Evolutionary conservation across 768 basidiomycete species (phyloP), one percentile per base, ranked within the genome.

Genomic region (Boletus barrowsii): DNA sequence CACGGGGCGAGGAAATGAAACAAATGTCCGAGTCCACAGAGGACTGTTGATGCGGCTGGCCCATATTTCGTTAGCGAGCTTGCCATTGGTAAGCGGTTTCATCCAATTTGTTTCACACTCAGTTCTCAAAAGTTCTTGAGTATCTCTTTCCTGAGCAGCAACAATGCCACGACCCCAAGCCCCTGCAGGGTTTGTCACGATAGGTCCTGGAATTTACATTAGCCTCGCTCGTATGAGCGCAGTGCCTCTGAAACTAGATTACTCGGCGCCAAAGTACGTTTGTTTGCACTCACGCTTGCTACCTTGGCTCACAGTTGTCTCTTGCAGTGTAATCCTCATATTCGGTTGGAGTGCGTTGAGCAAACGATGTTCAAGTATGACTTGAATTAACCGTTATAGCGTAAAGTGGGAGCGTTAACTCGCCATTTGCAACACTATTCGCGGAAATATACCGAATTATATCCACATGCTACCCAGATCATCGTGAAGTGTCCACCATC

Each of bases 311-410:
- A 66, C 39, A 9, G 4, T 50, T 4, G 0, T 10, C 44, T 35
- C 39, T 18, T 22, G 8, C 42, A 68, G 67, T 11, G 56, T 70
- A 10, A 70, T 68, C 42, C 62, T 68, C 15, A 60, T 68, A 15
- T 68, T 68, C 18, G 68, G 67, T 22, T 68, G 68, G 67, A 64
- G 67, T 68, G 39, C 29, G 67, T 57, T 18, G 22, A 17, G 29
- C 13, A 7, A 24, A 20, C 14, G 15, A 32, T 2, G 3, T 5
- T 10, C 10, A n/a, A 43, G 9, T 32, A 2, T 42, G 10, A 35
- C 33, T n/a, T 33, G n/a, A 43, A 54, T 3, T 47, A 30, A 57
- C 26, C n/a, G 2, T 35, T 29, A 3, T 15, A 7, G 20, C 20
- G 4, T 37, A 68, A 35, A 35, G 67, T 68, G 66, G 67, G 63